A percentile compares a stretch with the other conserved stretches of the same genome.
Conservation (phyloP, 2,329 filamentous ascomycete genomes). For the Stagonosporopsis cucurbitacearum region DNA sequence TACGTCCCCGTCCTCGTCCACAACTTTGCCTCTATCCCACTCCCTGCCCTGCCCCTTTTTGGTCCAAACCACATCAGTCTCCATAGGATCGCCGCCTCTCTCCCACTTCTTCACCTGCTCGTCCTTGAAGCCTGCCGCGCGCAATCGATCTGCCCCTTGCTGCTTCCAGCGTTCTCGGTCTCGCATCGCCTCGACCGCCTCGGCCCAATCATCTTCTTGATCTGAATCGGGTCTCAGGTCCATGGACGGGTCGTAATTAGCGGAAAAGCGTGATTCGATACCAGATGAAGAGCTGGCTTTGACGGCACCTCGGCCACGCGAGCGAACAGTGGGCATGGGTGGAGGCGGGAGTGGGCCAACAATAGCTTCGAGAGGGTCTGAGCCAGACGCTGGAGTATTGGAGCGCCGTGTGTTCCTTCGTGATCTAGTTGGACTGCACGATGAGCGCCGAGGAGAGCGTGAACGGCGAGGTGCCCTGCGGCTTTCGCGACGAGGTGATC, state of each 20-base stretch:
- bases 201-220: slow-evolving; percentile 74
- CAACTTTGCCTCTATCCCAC: slow-evolving; percentile 70
- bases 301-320: slow-evolving; percentile 41
- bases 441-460: slow-evolving; percentile 19
- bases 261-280: slow-evolving; percentile 82
- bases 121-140: slow-evolving; percentile 78
- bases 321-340: slow-evolving; percentile 50
- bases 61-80: slow-evolving; percentile 75
- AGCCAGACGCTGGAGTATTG: slow-evolving; percentile 50
- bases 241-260: slow-evolving; percentile 64
- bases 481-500: slow-evolving; percentile 23
- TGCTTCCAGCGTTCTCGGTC: slow-evolving; percentile 81
- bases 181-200: slow-evolving; percentile 76
- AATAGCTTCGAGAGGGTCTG: slow-evolving; percentile 76
- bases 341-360: slow-evolving; percentile 74
- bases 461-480: slow-evolving; percentile 21
- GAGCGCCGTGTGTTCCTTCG: slow-evolving; percentile 19
- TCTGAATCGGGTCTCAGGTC: slow-evolving; percentile 61
- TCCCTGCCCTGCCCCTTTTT: slow-evolving; percentile 71
- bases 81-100: slow-evolving; percentile 65
- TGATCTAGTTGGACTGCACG: slow-evolving; percentile 1
- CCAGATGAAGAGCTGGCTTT: slow-evolving; percentile 54
- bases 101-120: slow-evolving; percentile 76
- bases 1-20: slow-evolving; percentile 62
- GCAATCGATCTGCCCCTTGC: slow-evolving; percentile 76